These are phyloP conservation scores for Penicillium paxilli DNA, from an alignment of 495 filamentous ascomycete species.

Conservation along the genomic window DNA sequence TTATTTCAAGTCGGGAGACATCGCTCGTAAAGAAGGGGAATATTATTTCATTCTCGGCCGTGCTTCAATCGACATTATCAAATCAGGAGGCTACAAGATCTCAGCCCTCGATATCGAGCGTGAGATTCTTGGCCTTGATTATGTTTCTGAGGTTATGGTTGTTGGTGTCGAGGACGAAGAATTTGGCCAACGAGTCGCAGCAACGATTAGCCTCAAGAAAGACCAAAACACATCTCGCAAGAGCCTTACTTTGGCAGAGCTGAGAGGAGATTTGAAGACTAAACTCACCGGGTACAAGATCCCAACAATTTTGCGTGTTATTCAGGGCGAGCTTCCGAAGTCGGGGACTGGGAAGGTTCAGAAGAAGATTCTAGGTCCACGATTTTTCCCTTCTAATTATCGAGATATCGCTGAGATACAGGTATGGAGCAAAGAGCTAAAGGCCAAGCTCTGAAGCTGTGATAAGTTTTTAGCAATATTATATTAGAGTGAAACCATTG, in stretches of 20 bases:
- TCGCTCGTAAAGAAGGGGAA: conserved; percentile 43
- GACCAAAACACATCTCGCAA: conserved; percentile 17
- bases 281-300: conserved; percentile 48
- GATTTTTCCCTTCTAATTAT: conserved; percentile 44
- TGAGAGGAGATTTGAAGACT: conserved; percentile 40
- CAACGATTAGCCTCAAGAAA: conserved; percentile 37
- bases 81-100: conserved; percentile 49
- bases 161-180: conserved; percentile 45
- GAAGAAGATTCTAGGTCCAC: conserved; percentile 49
- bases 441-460: conserved; percentile 13
- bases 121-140: conserved; percentile 38
- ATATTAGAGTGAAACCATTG: not conserved
- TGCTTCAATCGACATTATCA: conserved; percentile 49
- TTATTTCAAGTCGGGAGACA: conserved; percentile 50
- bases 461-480: not conserved
- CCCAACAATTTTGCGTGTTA: conserved; percentile 45
- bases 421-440: conserved; percentile 30
- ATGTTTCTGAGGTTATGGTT: conserved; percentile 42
- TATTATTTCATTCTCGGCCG: conserved; percentile 52
- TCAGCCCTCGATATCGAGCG: conserved; percentile 47
- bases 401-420: conserved; percentile 34
- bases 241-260: conserved; percentile 30
- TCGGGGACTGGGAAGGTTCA: conserved; percentile 49
- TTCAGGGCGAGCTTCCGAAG: conserved; percentile 49
- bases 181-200: conserved; percentile 54